phyloP scores from a whole-genome alignment of 2,329 filamentous ascomycete species.

The Aspergillus sp. region DNA sequence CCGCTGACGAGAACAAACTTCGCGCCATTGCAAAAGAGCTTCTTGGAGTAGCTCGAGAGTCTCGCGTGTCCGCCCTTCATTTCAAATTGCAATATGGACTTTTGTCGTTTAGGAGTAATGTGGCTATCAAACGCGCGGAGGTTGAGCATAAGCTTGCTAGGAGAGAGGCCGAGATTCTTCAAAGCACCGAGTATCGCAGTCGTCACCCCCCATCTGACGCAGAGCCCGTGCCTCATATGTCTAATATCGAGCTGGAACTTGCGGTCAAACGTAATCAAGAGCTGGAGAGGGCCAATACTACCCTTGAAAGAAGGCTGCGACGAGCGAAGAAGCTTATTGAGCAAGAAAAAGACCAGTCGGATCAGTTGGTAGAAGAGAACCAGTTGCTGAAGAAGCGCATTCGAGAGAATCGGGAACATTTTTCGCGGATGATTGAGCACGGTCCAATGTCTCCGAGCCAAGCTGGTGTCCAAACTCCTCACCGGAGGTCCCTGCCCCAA shows the following conservation, averaged over 20 bases:
- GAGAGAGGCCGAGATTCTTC: conserved; percentile 80
- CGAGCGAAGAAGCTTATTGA: conserved; percentile 77
- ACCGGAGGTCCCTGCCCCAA: conserved; percentile 42
- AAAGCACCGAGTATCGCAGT: conserved; percentile 68
- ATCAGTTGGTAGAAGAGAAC: conserved; percentile 71
- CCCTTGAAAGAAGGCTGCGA: conserved; percentile 64
- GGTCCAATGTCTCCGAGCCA: conserved; percentile 64
- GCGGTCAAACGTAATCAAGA: conserved; percentile 62
- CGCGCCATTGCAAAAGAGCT: conserved; percentile 56
- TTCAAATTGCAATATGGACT: conserved; percentile 88
- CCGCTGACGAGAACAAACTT: conserved; percentile 53
- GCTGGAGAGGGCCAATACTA: conserved; percentile 65
- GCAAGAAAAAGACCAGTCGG: conserved; percentile 72
- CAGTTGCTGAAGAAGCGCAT: conserved; percentile 78
- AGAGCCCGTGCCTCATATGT: conserved; percentile 40
- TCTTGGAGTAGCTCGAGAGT: conserved; percentile 57
- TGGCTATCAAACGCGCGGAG: conserved; percentile 80
- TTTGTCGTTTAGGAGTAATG: conserved; percentile 77
- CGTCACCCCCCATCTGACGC: conserved; percentile 59
- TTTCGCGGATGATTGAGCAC: conserved; percentile 75
- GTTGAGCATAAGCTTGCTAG: conserved; percentile 93
- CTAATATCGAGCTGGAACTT: conserved; percentile 58
- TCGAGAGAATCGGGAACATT: conserved; percentile 83
- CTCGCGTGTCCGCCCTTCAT: conserved; percentile 82
- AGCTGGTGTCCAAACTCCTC: conserved; percentile 47